Evolutionary conservation across 108 stramenopile species (phyloP), one percentile per base, ranked within the genome.

Genomic region (Cyclotella choctawhatcheeana): DNA sequence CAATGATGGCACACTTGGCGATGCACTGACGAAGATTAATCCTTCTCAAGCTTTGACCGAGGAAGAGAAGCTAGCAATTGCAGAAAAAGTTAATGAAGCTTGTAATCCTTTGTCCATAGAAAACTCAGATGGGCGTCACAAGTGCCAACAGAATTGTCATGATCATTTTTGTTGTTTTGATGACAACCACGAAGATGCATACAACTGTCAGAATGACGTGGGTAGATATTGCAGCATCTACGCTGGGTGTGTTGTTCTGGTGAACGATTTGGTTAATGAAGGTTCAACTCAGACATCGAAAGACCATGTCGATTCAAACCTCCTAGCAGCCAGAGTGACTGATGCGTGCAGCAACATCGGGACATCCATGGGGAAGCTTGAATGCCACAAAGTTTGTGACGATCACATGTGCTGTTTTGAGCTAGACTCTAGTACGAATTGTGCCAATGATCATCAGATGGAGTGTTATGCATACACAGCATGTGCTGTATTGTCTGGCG

Each of bases 111-210:
- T 47, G 16, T 33, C 65, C 2, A 24, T 76, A 22, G 27, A 17
- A 0, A 52, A 37, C 1, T 33, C 44, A 17, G 27, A 10, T 16
- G 74, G 67, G 3, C 58, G 74, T n/a, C 47, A 35, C 55, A 65
- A 53, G 32, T 76, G 74, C 58, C 74, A 76, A 52, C 44, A 58
- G 32, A 37, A 61, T n/a, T 76, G 74, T 30, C 66, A 62, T 54
- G 60, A 59, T 43, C 74, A 76, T 35, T 62, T 76, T 31, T 76
- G 74, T 25, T 76, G 74, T 44, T 67, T 76, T 54, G 74, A 67
- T 26, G 27, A n/a, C n/a, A n/a, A 61, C 20, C 59, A 58, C 8
- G 50, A 59, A 14, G 58, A 60, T 52, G 58, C 48, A 16, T 62
- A 76, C 32, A 76, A 68, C 54, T 76, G 74, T 24, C 66, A 37